Evolutionary conservation across 2,329 filamentous ascomycete species (phyloP), one percentile per base, ranked within the genome.

Genomic region (Aspergillus vadensis): DNA sequence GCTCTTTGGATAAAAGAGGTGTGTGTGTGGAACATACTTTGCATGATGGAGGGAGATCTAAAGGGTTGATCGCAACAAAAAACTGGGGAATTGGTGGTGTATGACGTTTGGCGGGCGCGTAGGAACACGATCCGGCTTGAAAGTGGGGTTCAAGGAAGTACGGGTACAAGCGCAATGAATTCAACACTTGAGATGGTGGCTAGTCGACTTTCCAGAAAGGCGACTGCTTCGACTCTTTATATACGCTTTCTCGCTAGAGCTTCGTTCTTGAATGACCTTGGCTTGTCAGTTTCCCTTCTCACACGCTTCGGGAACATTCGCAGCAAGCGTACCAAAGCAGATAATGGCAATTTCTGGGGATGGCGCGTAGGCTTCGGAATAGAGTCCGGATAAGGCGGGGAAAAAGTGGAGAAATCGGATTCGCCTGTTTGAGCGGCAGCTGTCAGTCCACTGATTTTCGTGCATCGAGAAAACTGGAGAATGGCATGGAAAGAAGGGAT

Each of bases 21-120:
- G 32, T 36, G 27, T 21, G 32, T 21, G 32, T 44, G 57, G 41
- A 55, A 70, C 72, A 30, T 73, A 77, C 75, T 76, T 63, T 76
- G 74, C 74, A 77, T 77, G 55, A 55, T 63, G 60, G 53, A 51
- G 57, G 38, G 47, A 63, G 55, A 62, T 59, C 53, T 56, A 48
- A 49, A 49, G 53, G 49, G 61, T 63, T 53, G 65, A 63, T 57
- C 55, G 36, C 56, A 50, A 44, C 58, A 43, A 58, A 56, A 52
- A 27, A 43, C 25, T 44, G 52, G 53, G 48, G 49, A 14, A 14
- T 23, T 19, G 55, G 49, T 56, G 50, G 44, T 52, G 49, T 55
- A 62, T 62, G 49, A 58, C 55, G 38, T 61, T 51, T 23, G 39
- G 50, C n/a, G 32, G 47, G 36, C 38, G 48, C 19, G 25, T 55